Evolutionary conservation across 208 protist species (phyloP), one percentile per base, ranked within the genome.

Genomic region (Leishmania gerbilli): DNA sequence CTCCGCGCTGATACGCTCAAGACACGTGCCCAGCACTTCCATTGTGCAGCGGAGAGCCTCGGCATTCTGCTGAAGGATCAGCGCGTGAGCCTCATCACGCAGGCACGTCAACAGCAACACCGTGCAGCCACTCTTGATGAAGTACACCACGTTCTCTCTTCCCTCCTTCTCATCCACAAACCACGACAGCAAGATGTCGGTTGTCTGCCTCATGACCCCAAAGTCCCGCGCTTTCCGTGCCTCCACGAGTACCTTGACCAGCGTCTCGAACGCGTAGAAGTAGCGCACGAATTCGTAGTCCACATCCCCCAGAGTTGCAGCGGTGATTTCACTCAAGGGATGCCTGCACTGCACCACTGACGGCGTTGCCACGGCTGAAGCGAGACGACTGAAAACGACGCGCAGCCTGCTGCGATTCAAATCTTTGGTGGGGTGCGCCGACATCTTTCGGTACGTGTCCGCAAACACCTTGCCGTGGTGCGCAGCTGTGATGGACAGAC

Each of bases 201-300:
- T 68, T 0, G 85, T 81, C 56, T 92, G 87, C 56, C 87, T 84
- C 47, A 95, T 64, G 2, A 89, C 83, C 24, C 53, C 64, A 42
- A 88, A 83, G 68, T 95, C 90, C 51, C 87, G 85, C n/a, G 71
- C 84, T 68, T 91, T 91, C 5, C 93, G 89, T 15, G 91, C 88
- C 67, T 93, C 89, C 42, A 89, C 71, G 62, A 96, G 87, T 0
- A 94, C 81, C 58, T 87, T 83, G 11, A 90, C 79, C 42, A 95
- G 76, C 4, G 78, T 80, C 34, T 95, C 92, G 80, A 91, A 95
- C 9, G 75, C 72, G 74, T 96, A 95, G 83, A 92, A 97, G 80
- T 97, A 95, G 13, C 94, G 92, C 76, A 95, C 53, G 68, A 88
- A 97, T 80, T 97, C 92, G 80, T 92, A 87, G 79, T 97, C 94